A percentile compares a stretch with the other conserved stretches of the same genome.
phyloP scores from a whole-genome alignment of 2,329 filamentous ascomycete genomes.

The Arthrobotrys iridis region DNA sequence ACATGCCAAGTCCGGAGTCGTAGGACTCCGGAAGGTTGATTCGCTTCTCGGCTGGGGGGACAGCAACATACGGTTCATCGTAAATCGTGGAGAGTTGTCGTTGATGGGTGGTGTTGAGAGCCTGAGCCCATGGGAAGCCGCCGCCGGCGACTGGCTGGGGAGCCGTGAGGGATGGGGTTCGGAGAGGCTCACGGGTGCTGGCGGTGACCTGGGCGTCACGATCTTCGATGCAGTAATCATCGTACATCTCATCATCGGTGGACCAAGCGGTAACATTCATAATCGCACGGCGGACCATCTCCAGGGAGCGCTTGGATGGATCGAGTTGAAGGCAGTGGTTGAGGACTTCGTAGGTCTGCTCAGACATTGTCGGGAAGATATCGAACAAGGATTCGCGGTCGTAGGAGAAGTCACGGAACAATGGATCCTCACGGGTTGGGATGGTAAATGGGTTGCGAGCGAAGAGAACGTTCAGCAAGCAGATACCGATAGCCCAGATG shows the following conservation, averaged over 20 bases:
- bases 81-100: slow-evolving; percentile 89
- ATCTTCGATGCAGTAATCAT: slow-evolving; percentile 91
- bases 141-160: slow-evolving; percentile 78
- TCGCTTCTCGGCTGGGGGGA: slow-evolving; percentile 56
- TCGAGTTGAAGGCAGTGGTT: slow-evolving; percentile 90
- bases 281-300: slow-evolving; percentile 79
- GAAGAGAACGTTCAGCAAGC: slow-evolving; percentile 94
- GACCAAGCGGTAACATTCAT: slow-evolving; percentile 88
- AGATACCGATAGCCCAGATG: slow-evolving; percentile 97
- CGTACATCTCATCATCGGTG: slow-evolving; percentile 86
- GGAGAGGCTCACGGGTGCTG: slow-evolving; percentile 91
- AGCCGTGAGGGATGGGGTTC: slow-evolving; percentile 92
- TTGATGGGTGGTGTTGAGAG: slow-evolving; percentile 78
- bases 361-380: slow-evolving; percentile 97
- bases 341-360: slow-evolving; percentile 95
- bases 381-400: slow-evolving; percentile 97
- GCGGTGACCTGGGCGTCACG: slow-evolving; percentile 78
- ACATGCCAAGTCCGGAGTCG: slow-evolving; percentile 82
- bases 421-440: slow-evolving; percentile 86
- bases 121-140: slow-evolving; percentile 94
- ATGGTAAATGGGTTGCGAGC: slow-evolving; percentile 95
- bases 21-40: slow-evolving; percentile 84
- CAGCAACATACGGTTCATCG: slow-evolving; percentile 65
- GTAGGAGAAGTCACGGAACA: slow-evolving; percentile 91
- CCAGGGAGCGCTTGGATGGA: slow-evolving; percentile 84